Evolutionary conservation across 345 rosid genomes (phyloP).

Genomic region (Eucalyptus sp.): DNA sequence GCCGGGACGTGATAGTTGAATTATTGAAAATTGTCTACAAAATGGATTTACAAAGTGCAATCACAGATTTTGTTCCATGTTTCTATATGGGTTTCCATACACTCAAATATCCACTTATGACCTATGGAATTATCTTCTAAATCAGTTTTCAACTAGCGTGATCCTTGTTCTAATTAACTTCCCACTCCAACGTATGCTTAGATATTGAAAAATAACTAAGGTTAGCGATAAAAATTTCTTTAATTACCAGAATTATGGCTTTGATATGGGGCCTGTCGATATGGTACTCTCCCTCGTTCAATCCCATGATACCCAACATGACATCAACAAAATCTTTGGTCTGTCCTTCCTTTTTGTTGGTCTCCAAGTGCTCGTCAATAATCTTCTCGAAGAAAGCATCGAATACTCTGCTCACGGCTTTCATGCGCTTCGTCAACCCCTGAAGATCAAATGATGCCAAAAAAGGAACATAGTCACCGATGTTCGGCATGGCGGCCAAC

Average conservation of each 20-base stretch:
- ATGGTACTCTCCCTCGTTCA: constrained; percentile 4
- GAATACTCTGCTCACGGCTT: constrained; percentile 10
- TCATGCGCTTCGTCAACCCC: constrained; percentile 18
- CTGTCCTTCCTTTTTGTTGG: neutral
- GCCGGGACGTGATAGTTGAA: neutral
- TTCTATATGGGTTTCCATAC: neutral
- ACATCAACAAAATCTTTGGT: constrained; percentile 20
- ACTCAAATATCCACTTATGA: neutral
- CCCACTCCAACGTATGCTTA: neutral
- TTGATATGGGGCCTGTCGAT: constrained; percentile 5
- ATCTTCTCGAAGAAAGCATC: constrained; percentile 27
- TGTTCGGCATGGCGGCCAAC: constrained; percentile 15
- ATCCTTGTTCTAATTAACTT: neutral
- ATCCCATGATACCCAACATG: constrained; percentile 10
- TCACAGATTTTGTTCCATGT: neutral
- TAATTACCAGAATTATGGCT: constrained; percentile 5
- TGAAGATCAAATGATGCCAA: constrained; percentile 20
- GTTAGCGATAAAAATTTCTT: neutral
- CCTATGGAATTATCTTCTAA: neutral
- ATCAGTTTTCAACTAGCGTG: neutral
- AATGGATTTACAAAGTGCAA: neutral
- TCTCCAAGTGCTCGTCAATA: constrained; percentile 17
- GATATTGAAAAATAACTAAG: neutral
- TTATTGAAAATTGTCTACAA: neutral
- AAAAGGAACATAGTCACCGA: constrained; percentile 19